A percentile compares a stretch with the other conserved stretches of the same genome.
Conservation (phyloP, 1,284 basidiomycete species). For the Rhodotorula sp. region DNA sequence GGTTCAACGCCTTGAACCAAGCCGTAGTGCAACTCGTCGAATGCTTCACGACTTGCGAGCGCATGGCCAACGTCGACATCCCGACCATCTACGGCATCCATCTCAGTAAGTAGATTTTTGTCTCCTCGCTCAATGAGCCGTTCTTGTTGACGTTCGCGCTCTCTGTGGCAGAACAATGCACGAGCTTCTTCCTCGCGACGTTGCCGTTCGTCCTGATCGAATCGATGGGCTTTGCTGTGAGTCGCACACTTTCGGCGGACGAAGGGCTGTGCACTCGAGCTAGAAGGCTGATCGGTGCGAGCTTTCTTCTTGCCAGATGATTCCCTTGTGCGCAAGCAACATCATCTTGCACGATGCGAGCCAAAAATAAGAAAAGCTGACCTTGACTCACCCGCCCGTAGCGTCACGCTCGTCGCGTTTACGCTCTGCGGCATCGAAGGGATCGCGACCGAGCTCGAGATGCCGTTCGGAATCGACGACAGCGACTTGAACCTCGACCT, state of each 20-base stretch:
- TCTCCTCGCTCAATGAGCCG: background rate
- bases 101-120: background rate
- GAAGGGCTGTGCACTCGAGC: background rate
- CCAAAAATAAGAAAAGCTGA: too few species aligned
- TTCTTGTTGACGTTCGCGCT: background rate
- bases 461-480: conserved; percentile 42
- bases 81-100: conserved; percentile 32
- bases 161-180: conserved; percentile 15
- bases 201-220: conserved; percentile 43
- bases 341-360: background rate
- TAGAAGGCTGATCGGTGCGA: conserved; percentile 3
- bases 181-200: conserved; percentile 40
- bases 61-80: conserved; percentile 35
- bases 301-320: conserved; percentile 23
- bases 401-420: conserved; percentile 42
- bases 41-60: conserved; percentile 38
- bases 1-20: conserved; percentile 39
- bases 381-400: background rate
- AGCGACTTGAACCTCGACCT: conserved; percentile 44
- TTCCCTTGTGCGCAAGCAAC: conserved; percentile 32
- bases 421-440: conserved; percentile 44
- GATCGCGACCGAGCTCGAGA: conserved; percentile 39
- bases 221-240: conserved; percentile 38
- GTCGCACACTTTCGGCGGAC: background rate
- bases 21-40: conserved; percentile 30